Evolutionary conservation across 2,329 filamentous ascomycete genomes (phyloP), one percentile per base, ranked within the genome.

Genomic region (Ampelomyces quisqualis): DNA sequence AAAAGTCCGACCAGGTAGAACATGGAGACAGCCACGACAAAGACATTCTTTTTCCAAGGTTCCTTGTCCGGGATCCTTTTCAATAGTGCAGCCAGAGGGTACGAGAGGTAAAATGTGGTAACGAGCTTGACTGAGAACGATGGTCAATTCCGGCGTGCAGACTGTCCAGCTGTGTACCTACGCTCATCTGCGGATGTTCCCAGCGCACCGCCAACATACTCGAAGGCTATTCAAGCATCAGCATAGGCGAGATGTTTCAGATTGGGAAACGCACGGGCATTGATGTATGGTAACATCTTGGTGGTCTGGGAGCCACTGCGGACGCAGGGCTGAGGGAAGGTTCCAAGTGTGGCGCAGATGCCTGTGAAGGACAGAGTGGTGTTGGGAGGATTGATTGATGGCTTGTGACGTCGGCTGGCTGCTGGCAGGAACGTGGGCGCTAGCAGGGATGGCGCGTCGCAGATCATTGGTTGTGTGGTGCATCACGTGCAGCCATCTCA

Each of bases 1-100:
- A 95, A 98, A 3, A 98, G 79, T 20, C 93, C 93, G 40, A 98
- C 78, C 6, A 98, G 78, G 68, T 95, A 97, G 74, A 98, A 97
- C 17, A 93, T 65, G 3, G 87, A 87, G 11, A 89, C 81, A 19
- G 85, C 89, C 51, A 97, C 85, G 47, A 86, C 88, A 70, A 96
- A 97, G 11, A 84, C 64, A 68, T 97, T 97, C 73, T 97, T 97
- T 58, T 82, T 79, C 57, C 82, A 83, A 39, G 91, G 91, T 37
- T 85, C 83, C 34, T 80, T 73, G 72, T 98, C 93, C 21, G 93
- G 91, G 14, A 98, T 78, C 38, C 93, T 81, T 70, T 98, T 98
- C 7, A 98, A 77, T 18, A 95, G 68, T 17, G 79, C 93, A 33
- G 93, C 89, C 39, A 98, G 78, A 2, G 93, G 93, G 64, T 95